Evolutionary conservation across 371 early-diverging fungal species (phyloP).

Genomic region (Mortierella sp.): DNA sequence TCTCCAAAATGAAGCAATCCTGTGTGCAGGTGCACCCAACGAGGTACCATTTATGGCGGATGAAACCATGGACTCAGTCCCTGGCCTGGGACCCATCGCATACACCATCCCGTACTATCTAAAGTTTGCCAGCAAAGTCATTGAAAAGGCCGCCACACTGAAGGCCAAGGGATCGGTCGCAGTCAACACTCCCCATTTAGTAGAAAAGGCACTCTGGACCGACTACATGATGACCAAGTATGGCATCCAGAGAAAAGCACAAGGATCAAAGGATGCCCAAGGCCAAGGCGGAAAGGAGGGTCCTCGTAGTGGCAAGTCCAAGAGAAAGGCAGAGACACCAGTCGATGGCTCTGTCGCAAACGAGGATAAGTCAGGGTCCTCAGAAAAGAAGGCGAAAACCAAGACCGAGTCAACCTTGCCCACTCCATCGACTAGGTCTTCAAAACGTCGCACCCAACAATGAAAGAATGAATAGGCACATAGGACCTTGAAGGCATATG

Average conservation of each 20-base stretch:
- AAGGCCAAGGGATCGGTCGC: conserved; percentile 16
- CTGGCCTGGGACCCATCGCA: conserved; percentile 49
- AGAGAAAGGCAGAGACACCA: not conserved
- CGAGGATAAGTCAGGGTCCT: not conserved
- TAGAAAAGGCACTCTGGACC: conserved; percentile 47
- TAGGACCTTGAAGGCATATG: too few relatives aligned
- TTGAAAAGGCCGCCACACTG: conserved; percentile 38
- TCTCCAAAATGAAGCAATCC: conserved; percentile 23
- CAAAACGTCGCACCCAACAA: conserved; percentile 7
- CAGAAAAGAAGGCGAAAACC: conserved; percentile 14
- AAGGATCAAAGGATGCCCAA: not conserved
- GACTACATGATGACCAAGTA: conserved; percentile 47
- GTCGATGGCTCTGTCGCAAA: not conserved
- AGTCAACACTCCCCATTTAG: conserved; percentile 34
- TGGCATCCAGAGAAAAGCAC: not conserved
- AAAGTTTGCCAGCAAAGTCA: conserved; percentile 46
- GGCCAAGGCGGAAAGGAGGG: not conserved
- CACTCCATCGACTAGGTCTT: conserved; percentile 3
- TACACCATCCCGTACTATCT: conserved; percentile 47
- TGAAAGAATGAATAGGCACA: not conserved
- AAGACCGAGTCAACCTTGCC: not conserved
- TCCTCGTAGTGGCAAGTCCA: not conserved
- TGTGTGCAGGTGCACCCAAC: conserved; percentile 41
- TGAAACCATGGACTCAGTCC: conserved; percentile 53
- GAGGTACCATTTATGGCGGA: conserved; percentile 54